Evolutionary conservation across 768 basidiomycete genomes (phyloP).

Genomic region (Boletus vinaceobasis): DNA sequence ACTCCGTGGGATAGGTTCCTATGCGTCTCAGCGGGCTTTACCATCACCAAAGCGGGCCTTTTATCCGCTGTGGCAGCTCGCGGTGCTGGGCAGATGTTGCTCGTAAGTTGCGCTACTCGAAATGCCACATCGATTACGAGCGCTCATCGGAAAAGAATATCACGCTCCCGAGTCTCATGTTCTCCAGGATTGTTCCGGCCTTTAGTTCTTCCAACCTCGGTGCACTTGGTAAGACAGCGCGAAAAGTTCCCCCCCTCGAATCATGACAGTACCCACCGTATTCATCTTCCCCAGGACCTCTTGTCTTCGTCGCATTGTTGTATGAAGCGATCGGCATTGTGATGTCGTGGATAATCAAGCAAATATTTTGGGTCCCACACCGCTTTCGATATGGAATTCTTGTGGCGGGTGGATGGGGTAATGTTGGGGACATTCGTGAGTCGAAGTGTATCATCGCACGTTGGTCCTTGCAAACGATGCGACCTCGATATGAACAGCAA

Average conservation of each 20-base stretch:
- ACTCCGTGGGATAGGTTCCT: constrained; percentile 41
- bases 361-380: constrained; percentile 75
- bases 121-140: neutral
- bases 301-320: constrained; percentile 55
- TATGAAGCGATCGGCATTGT: constrained; percentile 56
- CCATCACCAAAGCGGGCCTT: constrained; percentile 56
- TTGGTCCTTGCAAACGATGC: neutral
- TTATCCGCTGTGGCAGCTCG: constrained; percentile 57
- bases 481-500: constrained; percentile 41
- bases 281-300: constrained; percentile 44
- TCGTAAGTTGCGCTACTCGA: constrained; percentile 34
- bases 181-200: constrained; percentile 69
- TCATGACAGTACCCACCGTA: neutral
- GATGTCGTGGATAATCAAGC: constrained; percentile 53
- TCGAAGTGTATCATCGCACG: neutral
- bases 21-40: constrained; percentile 53
- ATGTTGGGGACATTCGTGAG: constrained; percentile 70
- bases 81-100: constrained; percentile 56
- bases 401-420: constrained; percentile 66
- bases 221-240: constrained; percentile 44
- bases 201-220: constrained; percentile 56
- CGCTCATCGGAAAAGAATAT: constrained; percentile 41
- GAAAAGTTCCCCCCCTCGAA: neutral
- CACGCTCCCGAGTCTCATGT: constrained; percentile 60
- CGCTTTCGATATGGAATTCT: constrained; percentile 70